These are phyloP conservation scores for Eutypa lata DNA, from an alignment of 2,329 filamentous ascomycete genomes.

Conservation along the genomic window DNA sequence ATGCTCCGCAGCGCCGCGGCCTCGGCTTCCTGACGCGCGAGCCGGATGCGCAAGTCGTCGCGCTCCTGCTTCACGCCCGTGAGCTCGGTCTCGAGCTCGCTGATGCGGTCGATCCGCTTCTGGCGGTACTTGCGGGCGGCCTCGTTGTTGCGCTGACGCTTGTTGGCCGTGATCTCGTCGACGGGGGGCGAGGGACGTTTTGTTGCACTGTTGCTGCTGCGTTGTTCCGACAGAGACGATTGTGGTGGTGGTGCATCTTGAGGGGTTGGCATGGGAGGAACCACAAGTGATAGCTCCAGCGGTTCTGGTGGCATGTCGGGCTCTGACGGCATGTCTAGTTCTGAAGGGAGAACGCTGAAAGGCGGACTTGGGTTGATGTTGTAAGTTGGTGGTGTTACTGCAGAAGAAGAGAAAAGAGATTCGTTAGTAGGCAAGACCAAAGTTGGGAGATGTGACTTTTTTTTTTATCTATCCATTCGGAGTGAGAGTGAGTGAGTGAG, in stretches of 20 bases:
- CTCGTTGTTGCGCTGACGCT: slow-evolving; percentile 66
- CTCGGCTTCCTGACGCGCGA: slow-evolving; percentile 65
- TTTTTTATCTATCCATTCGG: no score
- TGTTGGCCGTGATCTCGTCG: slow-evolving; percentile 37
- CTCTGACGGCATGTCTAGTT: slow-evolving; percentile 9
- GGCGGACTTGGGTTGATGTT: slow-evolving; percentile 12
- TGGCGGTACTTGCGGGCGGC: slow-evolving; percentile 71
- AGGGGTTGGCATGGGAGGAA: slow-evolving; percentile 5
- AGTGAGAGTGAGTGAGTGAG: slow-evolving; percentile 1
- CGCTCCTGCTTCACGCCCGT: slow-evolving; percentile 57
- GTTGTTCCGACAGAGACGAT: background rate
- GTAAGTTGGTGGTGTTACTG: slow-evolving; percentile 19
- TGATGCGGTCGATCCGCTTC: slow-evolving; percentile 65
- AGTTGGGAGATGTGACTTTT: no score
- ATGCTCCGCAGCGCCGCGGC: slow-evolving; percentile 56
- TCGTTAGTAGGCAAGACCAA: no score
- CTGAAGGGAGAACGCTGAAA: slow-evolving; percentile 12
- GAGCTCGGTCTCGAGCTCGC: slow-evolving; percentile 58
- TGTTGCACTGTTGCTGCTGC: slow-evolving; percentile 1
- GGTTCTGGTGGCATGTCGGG: background rate
- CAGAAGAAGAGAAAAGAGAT: slow-evolving; percentile 8
- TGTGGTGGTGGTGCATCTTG: slow-evolving; percentile 9
- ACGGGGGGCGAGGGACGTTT: slow-evolving; percentile 22
- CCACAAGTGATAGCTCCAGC: background rate
- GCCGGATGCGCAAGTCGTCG: slow-evolving; percentile 59